These are phyloP conservation scores for Trichoderma aggressivum DNA, from an alignment of 2,329 filamentous ascomycete species.

Conservation along the genomic window DNA sequence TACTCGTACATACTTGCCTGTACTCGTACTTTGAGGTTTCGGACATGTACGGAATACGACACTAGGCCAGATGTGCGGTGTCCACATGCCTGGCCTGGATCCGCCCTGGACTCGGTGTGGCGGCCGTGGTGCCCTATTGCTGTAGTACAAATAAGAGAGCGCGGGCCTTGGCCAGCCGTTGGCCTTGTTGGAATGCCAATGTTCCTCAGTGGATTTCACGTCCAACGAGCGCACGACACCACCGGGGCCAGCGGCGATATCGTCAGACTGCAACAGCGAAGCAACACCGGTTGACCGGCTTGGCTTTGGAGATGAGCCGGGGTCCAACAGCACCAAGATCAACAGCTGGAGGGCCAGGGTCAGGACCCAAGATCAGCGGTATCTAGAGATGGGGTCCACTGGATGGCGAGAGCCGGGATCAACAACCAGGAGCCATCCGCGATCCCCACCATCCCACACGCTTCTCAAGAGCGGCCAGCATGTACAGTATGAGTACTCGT, in stretches of 20 bases:
- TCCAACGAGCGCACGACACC: not conserved
- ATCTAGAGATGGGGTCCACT: slow-evolving; percentile 14
- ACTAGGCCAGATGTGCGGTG: slow-evolving; percentile 2
- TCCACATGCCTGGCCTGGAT: slow-evolving; percentile 7
- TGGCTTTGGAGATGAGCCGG: not conserved
- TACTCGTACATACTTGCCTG: not conserved
- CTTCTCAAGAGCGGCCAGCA: not conserved
- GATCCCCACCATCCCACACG: not conserved
- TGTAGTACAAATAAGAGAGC: not conserved
- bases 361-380: not conserved
- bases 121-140: not conserved
- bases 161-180: not conserved
- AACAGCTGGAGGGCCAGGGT: not conserved
- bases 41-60: not conserved
- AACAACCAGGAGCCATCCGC: not conserved
- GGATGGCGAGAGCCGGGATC: slow-evolving; percentile 5
- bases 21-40: not conserved
- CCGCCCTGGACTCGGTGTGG: not conserved
- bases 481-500: not conserved
- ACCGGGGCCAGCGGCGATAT: not conserved
- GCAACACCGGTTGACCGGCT: not conserved
- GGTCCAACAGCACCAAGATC: not conserved
- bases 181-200: not conserved
- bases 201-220: not conserved
- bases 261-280: not conserved